These are phyloP conservation scores for Alternaria ventricosa DNA, from an alignment of 2,329 filamentous ascomycete genomes.

Conservation along the genomic window DNA sequence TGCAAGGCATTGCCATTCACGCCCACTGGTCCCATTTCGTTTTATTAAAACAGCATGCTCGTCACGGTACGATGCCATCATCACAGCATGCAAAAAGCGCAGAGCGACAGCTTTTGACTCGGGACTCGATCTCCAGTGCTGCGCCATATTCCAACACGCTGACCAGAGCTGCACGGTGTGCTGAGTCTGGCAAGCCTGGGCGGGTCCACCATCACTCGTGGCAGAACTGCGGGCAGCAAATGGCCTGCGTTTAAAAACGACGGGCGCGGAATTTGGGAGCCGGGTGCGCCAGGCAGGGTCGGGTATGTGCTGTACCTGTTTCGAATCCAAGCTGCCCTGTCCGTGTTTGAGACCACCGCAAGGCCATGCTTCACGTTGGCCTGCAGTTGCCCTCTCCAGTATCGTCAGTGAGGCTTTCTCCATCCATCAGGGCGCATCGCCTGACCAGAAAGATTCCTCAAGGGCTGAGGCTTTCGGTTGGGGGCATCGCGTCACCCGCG, in stretches of 20 bases:
- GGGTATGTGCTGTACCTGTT: conserved; percentile 42
- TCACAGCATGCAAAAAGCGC: background rate
- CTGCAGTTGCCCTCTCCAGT: conserved; percentile 13
- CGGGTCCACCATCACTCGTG: conserved; percentile 36
- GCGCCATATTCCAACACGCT: conserved; percentile 31
- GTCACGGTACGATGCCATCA: background rate
- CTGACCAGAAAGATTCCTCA: conserved; percentile 26
- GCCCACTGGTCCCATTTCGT: conserved; percentile 30
- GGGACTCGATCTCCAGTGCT: conserved; percentile 8
- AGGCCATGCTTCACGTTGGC: conserved; percentile 23
- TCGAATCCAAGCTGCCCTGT: conserved; percentile 32
- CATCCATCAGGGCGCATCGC: conserved; percentile 9
- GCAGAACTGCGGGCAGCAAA: conserved; percentile 36
- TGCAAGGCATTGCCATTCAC: conserved; percentile 39
- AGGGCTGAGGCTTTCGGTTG: conserved; percentile 23
- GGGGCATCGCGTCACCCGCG: conserved; percentile 35
- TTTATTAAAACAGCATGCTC: conserved; percentile 15
- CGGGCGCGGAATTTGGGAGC: conserved; percentile 38
- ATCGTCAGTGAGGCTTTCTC: conserved; percentile 7
- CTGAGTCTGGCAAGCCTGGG: conserved; percentile 36
- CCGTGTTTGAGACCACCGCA: conserved; percentile 33
- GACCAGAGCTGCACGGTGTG: conserved; percentile 30
- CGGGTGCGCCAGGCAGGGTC: conserved; percentile 26
- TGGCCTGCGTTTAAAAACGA: conserved; percentile 43
- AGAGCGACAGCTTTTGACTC: conserved; percentile 11